Base-by-base conservation (phyloP, 768 basidiomycete genomes). In the Leccinum uliginosum region DNA sequence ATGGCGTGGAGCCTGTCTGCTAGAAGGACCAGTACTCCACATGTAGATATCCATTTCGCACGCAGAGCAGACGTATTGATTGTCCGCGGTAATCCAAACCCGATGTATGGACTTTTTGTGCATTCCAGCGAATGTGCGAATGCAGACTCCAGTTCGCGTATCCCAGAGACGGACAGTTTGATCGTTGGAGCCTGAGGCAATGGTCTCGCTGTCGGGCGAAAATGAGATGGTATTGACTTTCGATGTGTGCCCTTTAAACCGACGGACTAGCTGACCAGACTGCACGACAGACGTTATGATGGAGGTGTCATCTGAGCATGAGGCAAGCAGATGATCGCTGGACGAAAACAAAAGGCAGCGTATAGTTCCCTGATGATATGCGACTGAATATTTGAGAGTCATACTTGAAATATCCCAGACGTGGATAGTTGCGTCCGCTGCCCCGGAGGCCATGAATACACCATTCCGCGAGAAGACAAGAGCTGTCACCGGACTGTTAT, bases 91-190 rank as follows among this genome's bases (percentile, higher is more conserved):
- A n/a, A 64, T 53, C 59, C 59, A 58, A 23, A 64, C 63, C n/a
- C 49, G 53, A 17, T 14, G 44, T 57, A 65, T 43, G 6, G 62
- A 53, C 24, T 64, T 65, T 23, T 46, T 54, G 51, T 65, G 64
- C n/a, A 21, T 45, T 50, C 58, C 53, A 27, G 56, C 7, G 10
- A 50, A 62, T 17, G 60, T 60, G 6, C 57, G 53, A 11, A 67
- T 38, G 35, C 59, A 63, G 17, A 59, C 58, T 48, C 55, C 67
- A 8, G 67, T 62, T 21, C 43, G 53, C 23, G 55, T 53, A 19
- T 67, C 64, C 68, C 68, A 69, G 12, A 67, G 56, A 38, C 68
- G 68, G 29, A 67, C 47, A 3, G 53, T 58, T 24, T 52, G 60
- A 24, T 69, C 67, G 10, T 58, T 40, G 6, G 66, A 70, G 9